Percentiles rank a stretch among this genome's conserved stretches.
phyloP scores from a whole-genome alignment of 2,329 filamentous ascomycete species.

The Clarireedia hainanense region DNA sequence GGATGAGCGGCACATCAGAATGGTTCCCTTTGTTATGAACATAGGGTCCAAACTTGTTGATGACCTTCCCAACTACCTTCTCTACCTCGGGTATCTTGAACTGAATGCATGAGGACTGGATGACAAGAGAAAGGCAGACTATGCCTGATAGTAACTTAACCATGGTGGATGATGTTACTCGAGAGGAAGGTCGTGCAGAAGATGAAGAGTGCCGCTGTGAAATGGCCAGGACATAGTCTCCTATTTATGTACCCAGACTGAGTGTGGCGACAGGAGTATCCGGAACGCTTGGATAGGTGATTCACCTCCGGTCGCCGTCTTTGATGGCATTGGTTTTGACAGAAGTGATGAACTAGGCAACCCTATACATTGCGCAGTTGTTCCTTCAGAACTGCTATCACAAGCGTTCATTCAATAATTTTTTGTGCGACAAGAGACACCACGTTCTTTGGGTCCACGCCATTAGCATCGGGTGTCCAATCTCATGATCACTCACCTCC shows the following conservation, averaged over 20 bases:
- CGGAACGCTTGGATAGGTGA: too few species aligned
- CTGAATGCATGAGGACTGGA: slow-evolving; percentile 6
- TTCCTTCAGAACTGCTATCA: neutral
- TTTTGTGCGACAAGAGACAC: neutral
- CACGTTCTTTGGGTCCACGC: neutral
- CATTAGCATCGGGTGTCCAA: neutral
- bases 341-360: neutral
- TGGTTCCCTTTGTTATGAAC: slow-evolving; percentile 5
- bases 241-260: neutral
- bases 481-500: slow-evolving; percentile 5
- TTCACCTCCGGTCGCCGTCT: too few species aligned
- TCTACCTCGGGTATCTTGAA: slow-evolving; percentile 8
- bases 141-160: neutral
- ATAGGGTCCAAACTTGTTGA: slow-evolving; percentile 5
- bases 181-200: neutral
- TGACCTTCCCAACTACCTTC: slow-evolving; percentile 1
- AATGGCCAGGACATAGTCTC: neutral
- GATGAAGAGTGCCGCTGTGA: neutral
- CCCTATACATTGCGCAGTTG: neutral
- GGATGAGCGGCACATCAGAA: neutral
- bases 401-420: neutral
- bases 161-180: slow-evolving; percentile 3
- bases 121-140: neutral
- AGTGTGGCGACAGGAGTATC: too few species aligned
- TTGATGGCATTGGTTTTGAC: too few species aligned